These are phyloP conservation scores for Solidago caesia DNA, from an alignment of 129 eudicot genomes.

Conservation along the genomic window DNA sequence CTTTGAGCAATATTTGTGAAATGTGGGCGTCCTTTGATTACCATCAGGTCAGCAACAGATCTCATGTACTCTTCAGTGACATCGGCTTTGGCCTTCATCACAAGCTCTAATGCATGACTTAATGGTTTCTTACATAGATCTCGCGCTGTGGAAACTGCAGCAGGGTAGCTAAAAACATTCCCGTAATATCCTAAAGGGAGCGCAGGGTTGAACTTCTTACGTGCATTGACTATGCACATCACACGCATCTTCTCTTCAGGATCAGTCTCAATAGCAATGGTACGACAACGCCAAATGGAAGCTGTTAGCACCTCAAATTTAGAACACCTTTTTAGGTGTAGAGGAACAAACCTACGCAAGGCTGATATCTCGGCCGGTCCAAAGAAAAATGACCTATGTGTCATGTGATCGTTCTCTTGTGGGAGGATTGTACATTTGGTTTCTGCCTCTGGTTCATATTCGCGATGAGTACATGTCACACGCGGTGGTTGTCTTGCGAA, in stretches of 20 bases:
- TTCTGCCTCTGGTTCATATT: not conserved
- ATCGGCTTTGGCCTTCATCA: not conserved
- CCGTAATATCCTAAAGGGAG: not conserved
- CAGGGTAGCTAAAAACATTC: not conserved
- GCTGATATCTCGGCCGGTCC: not conserved
- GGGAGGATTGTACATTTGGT: not conserved
- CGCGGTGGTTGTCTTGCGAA: slow-evolving; percentile 14
- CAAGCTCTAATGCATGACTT: not conserved
- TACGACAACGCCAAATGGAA: not conserved
- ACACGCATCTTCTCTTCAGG: not conserved
- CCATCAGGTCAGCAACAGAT: not conserved
- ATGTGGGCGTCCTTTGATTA: not conserved
- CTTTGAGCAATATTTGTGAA: not conserved
- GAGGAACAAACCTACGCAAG: not conserved
- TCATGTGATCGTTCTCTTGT: not conserved
- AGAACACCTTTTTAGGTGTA: not conserved
- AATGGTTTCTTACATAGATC: not conserved
- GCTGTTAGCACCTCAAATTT: not conserved
- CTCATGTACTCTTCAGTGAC: slow-evolving; percentile 1
- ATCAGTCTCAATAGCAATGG: not conserved
- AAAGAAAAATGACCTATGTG: not conserved
- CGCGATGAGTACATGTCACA: too few species aligned
- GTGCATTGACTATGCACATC: not conserved
- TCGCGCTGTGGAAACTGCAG: not conserved
- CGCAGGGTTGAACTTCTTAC: not conserved